Conservation (phyloP, 768 basidiomycete genomes). For the Boletus pseudo-olivaceus region DNA sequence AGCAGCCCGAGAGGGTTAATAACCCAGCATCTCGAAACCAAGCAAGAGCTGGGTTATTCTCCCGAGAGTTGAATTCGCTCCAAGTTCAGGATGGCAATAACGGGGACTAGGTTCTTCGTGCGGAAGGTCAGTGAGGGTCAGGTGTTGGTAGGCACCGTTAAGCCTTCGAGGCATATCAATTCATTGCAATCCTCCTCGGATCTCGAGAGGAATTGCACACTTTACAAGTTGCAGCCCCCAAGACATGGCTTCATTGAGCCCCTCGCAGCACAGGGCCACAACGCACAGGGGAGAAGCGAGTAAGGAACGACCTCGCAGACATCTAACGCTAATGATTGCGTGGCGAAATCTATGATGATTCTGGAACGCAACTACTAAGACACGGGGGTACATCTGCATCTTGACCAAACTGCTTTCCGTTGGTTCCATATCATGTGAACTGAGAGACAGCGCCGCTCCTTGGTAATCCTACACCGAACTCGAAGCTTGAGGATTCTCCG, state of each 20-base stretch:
- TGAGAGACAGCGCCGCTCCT: neutral
- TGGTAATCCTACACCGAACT: conserved; percentile 15
- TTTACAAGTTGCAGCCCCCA: neutral
- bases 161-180: neutral
- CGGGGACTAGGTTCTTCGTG: neutral
- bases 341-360: conserved; percentile 9
- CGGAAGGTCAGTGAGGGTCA: neutral
- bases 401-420: neutral
- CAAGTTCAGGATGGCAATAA: neutral
- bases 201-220: neutral
- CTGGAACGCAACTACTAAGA: neutral
- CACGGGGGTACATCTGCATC: conserved; percentile 13
- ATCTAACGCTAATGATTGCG: neutral
- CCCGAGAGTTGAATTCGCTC: neutral
- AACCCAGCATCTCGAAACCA: neutral
- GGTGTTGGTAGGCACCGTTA: neutral
- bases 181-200: neutral
- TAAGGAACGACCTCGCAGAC: neutral
- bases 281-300: neutral
- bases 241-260: neutral
- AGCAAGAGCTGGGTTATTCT: neutral
- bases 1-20: neutral
- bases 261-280: neutral
- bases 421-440: neutral
- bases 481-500: neutral